phyloP scores from a whole-genome alignment of 2,329 filamentous ascomycete species.

The Xylariales sp. region DNA sequence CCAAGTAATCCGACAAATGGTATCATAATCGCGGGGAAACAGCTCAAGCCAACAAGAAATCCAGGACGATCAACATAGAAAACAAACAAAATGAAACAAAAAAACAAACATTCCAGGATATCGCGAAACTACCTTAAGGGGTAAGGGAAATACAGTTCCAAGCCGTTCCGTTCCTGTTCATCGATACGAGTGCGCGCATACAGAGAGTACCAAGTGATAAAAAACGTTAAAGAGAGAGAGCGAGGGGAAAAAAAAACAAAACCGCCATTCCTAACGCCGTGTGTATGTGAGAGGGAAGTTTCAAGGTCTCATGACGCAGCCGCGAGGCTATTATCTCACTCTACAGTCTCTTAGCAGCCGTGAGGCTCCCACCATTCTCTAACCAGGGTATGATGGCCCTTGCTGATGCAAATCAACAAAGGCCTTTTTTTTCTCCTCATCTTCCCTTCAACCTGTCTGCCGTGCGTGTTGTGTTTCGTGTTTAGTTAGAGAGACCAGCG shows the following conservation, averaged over 20 bases:
- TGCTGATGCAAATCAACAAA: constrained; percentile 15
- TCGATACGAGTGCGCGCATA: constrained; percentile 4
- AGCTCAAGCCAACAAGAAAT: constrained; percentile 5
- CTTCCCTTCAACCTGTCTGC: constrained; percentile 8
- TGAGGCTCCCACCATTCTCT: constrained; percentile 37
- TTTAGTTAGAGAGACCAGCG: constrained; percentile 9
- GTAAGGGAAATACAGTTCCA: constrained; percentile 4
- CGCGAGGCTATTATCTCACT: constrained; percentile 40
- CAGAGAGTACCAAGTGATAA: constrained; percentile 5
- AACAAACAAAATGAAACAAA: neutral
- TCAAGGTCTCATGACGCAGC: constrained; percentile 36
- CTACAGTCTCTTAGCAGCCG: constrained; percentile 36
- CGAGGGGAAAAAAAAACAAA: constrained; percentile 6
- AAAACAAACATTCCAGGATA: neutral
- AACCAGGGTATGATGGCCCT: constrained; percentile 28
- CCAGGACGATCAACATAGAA: constrained; percentile 6
- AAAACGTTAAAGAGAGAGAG: neutral
- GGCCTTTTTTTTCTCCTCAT: constrained; percentile 11
- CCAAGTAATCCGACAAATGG: constrained; percentile 30
- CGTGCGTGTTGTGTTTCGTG: constrained; percentile 12
- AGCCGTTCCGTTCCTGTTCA: neutral
- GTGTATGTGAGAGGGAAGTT: constrained; percentile 24
- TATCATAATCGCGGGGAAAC: constrained; percentile 35
- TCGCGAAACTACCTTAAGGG: neutral
- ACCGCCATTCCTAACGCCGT: constrained; percentile 29